phyloP scores from a whole-genome alignment of 2,329 filamentous ascomycete species.

The Fusarium agapanthi region DNA sequence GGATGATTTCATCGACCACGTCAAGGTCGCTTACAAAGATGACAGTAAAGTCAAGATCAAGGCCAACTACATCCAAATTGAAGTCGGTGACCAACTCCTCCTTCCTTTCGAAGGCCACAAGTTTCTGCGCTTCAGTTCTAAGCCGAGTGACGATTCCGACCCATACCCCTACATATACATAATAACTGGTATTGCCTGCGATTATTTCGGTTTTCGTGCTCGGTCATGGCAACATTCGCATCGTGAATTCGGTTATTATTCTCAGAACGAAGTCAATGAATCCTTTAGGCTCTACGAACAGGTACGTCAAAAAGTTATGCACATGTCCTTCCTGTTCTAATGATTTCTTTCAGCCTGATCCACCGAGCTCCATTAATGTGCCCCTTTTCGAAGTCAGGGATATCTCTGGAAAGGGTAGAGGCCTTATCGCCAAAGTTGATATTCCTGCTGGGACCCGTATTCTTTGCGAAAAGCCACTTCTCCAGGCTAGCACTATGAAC shows the following conservation, averaged over 20 bases:
- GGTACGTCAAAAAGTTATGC: not conserved
- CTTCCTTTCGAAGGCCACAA: not conserved
- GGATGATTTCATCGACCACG: not conserved
- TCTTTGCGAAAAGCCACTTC: not conserved
- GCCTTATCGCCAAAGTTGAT: not conserved
- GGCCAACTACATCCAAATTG: not conserved
- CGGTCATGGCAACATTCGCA: not conserved
- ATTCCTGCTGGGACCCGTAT: not conserved
- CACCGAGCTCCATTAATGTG: accelerated
- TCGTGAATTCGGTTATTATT: not conserved
- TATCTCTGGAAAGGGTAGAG: not conserved
- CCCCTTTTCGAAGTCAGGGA: not conserved
- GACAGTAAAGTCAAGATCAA: not conserved
- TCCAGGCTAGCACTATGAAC: not conserved
- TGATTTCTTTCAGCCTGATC: not conserved
- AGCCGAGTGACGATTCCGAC: no score
- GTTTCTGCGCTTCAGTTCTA: not conserved
- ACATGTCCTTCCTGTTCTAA: not conserved
- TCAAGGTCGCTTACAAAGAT: accelerated
- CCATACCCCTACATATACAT: not conserved
- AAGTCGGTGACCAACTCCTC: not conserved
- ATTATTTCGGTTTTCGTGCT: not conserved
- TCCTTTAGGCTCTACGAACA: not conserved
- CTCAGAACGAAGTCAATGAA: not conserved
- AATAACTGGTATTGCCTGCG: not conserved